Evolutionary conservation across 371 early-diverging fungal genomes (phyloP).

Genomic region (Blastocladiella emersonii): DNA sequence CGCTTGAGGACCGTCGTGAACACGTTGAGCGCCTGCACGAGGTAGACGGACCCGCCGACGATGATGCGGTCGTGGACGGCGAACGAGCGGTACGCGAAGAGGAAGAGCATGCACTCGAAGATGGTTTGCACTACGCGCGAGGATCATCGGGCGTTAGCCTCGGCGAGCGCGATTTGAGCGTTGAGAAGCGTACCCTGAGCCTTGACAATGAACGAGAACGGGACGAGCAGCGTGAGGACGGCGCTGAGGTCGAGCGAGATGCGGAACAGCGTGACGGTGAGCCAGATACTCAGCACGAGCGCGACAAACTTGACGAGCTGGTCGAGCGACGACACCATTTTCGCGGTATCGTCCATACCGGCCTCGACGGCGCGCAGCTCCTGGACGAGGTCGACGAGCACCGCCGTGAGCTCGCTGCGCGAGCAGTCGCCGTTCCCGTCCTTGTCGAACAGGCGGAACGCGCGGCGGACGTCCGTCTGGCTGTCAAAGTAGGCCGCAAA

Average conservation of each 20-base stretch:
- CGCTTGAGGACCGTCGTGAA: conserved; percentile 23
- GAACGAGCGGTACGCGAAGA: conserved; percentile 14
- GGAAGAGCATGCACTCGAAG: conserved; percentile 16
- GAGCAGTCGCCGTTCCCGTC: conserved; percentile 55
- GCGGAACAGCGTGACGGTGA: no score
- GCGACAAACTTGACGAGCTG: no score
- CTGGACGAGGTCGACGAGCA: conserved; percentile 49
- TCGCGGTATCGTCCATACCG: conserved; percentile 50
- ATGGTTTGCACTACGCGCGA: no score
- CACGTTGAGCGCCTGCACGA: conserved; percentile 34
- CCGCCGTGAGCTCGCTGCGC: no score
- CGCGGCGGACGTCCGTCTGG: conserved; percentile 41
- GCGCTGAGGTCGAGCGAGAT: conserved; percentile 3
- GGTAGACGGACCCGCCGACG: conserved; percentile 48
- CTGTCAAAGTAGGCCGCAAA: conserved; percentile 42
- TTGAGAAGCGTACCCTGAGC: no score
- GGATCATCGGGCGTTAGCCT: no score
- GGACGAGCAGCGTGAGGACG: conserved; percentile 1
- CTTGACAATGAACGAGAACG: conserved; percentile 11
- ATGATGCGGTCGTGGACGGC: conserved; percentile 65
- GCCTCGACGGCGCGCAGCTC: conserved; percentile 43
- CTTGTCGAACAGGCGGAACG: conserved; percentile 57
- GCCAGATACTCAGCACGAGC: no score
- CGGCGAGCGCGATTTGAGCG: no score
- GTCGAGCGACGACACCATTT: conserved; percentile 53